Conservation (phyloP, 2,329 filamentous ascomycete genomes). For the Botryotinia convoluta region DNA sequence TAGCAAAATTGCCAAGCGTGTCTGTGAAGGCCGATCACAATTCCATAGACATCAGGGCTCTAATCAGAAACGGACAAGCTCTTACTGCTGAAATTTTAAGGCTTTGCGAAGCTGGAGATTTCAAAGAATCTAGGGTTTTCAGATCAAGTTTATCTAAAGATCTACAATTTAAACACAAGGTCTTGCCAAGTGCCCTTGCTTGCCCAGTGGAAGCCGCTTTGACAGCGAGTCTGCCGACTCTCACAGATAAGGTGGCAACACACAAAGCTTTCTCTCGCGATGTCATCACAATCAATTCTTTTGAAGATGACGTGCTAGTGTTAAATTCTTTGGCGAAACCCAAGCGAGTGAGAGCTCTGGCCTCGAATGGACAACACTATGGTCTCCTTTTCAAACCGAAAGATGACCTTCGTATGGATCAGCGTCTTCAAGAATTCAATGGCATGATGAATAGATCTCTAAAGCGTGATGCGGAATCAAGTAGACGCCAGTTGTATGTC, state of each 20-base stretch:
- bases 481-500: conserved; percentile 87
- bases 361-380: conserved; percentile 85
- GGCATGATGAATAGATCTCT: conserved; percentile 94
- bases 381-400: conserved; percentile 95
- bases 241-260: conserved; percentile 67
- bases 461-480: conserved; percentile 87
- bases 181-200: conserved; percentile 78
- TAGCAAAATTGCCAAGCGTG: conserved; percentile 47
- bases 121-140: conserved; percentile 63
- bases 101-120: conserved; percentile 75
- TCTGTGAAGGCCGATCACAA: conserved; percentile 53
- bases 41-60: conserved; percentile 60
- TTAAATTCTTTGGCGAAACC: conserved; percentile 90
- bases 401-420: conserved; percentile 94
- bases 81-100: conserved; percentile 78
- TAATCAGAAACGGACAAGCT: conserved; percentile 77
- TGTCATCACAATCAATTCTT: conserved; percentile 75
- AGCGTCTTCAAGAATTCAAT: conserved; percentile 99
- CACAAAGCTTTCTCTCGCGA: conserved; percentile 88
- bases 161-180: conserved; percentile 79
- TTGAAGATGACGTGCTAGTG: conserved; percentile 85
- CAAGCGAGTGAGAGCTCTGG: conserved; percentile 81
- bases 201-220: conserved; percentile 85
- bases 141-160: conserved; percentile 73
- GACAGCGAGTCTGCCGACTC: conserved; percentile 74